These are phyloP conservation scores for Beauveria varroae DNA, from an alignment of 2,329 filamentous ascomycete species.

Conservation along the genomic window DNA sequence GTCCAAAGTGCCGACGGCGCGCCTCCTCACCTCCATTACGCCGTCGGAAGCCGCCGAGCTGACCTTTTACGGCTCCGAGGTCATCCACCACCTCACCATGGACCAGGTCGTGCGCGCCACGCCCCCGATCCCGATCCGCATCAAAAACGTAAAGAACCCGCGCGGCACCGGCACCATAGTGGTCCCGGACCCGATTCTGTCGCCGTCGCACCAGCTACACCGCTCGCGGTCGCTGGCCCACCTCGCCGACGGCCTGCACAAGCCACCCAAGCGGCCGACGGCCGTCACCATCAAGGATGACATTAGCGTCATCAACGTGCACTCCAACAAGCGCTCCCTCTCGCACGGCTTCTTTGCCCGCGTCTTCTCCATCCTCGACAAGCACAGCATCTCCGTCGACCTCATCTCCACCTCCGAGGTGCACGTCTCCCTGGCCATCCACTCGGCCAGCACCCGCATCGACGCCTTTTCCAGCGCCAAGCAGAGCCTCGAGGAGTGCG, in stretches of 20 bases:
- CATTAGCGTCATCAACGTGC: slow-evolving; percentile 95
- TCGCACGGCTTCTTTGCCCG: slow-evolving; percentile 93
- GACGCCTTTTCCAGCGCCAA: slow-evolving; percentile 61
- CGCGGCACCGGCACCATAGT: slow-evolving; percentile 72
- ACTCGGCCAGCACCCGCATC: slow-evolving; percentile 61
- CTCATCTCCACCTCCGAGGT: slow-evolving; percentile 95
- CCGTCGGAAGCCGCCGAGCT: slow-evolving; percentile 92
- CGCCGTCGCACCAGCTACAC: slow-evolving; percentile 51
- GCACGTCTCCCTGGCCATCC: slow-evolving; percentile 94
- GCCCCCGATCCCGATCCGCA: slow-evolving; percentile 74
- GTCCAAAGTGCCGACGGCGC: slow-evolving; percentile 86
- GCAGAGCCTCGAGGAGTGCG: slow-evolving; percentile 68
- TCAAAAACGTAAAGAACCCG: slow-evolving; percentile 89
- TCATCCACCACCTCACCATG: slow-evolving; percentile 98
- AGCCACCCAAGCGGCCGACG: slow-evolving; percentile 67
- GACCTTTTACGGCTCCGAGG: slow-evolving; percentile 90
- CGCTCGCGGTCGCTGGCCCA: slow-evolving; percentile 29
- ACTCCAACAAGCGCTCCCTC: slow-evolving; percentile 93
- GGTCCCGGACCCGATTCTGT: slow-evolving; percentile 61
- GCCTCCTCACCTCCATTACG: slow-evolving; percentile 79
- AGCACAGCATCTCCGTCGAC: slow-evolving; percentile 82
- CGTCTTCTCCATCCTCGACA: slow-evolving; percentile 87
- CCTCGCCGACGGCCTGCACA: slow-evolving; percentile 29
- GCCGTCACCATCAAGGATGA: slow-evolving; percentile 96
- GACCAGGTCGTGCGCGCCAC: slow-evolving; percentile 84